Evolutionary conservation across 1,139 yeast species (phyloP), one percentile per base, ranked within the genome.

Genomic region (Hemisphaericaspora xylanilytica): DNA sequence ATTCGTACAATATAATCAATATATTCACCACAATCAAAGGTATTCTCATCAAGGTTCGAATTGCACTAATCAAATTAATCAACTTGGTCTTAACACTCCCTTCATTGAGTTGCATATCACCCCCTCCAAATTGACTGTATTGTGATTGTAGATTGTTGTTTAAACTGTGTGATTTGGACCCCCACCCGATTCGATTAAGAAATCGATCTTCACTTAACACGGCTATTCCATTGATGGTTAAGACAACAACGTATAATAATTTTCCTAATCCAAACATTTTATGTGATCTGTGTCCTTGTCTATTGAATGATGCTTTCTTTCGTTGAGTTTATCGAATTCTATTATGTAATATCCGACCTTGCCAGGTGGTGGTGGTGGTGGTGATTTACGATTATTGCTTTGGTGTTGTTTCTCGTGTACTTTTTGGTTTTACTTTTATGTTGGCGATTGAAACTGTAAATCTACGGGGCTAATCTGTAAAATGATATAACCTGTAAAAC

Each of bases 141-240:
- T 58, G 67, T 31, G 56, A 59, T 22, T 44, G 44, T 20, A 42
- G 33, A 32, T 32, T 32, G 35, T 26, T 42, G 28, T 39, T 41
- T 28, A 27, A 35, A 35, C 40, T 46, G 32, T 40, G 41, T 14
- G 51, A 49, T 16, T 58, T 41, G 21, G 64, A 53, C 10, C 67
- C 64, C 74, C 75, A 70, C 18, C 77, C 77, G 18, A 71, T 67
- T 38, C 77, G 53, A 50, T 70, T 69, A 48, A 71, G 61, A 45
- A 71, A 71, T 33, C 77, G 54, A 49, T 71, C 77, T 44, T 71
- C 77, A 41, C 76, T 70, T 37, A 71, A 62, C 17, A 71, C 70
- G 1, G 76, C 76, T 20, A 71, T 63, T 1, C 75, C 75, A 47
- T 71, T 71, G 25, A 69, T 63, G 18, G 66, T 50, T 33, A 71